phyloP scores from a whole-genome alignment of 2,329 filamentous ascomycete species.

The Scytalidium lignicola region DNA sequence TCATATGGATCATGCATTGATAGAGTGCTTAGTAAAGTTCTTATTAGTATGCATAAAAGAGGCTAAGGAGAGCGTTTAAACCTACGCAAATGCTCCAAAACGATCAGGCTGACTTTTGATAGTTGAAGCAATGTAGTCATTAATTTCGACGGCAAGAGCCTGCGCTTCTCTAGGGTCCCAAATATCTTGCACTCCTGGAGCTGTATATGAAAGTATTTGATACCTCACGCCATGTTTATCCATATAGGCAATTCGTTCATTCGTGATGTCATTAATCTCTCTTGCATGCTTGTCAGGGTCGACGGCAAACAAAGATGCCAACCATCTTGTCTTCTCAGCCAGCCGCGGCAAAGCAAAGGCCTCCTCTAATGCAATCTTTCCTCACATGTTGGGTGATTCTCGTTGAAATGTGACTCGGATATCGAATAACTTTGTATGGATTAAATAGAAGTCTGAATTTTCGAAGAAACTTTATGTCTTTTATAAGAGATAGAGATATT shows the following conservation, averaged over 20 bases:
- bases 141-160: slow-evolving; percentile 33
- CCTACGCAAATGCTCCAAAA: slow-evolving; percentile 42
- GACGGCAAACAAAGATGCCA: slow-evolving; percentile 55
- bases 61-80: not conserved
- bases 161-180: slow-evolving; percentile 37
- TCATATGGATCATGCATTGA: slow-evolving; percentile 49
- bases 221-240: slow-evolving; percentile 44
- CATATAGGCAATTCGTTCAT: slow-evolving; percentile 36
- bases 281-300: slow-evolving; percentile 52
- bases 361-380: slow-evolving; percentile 59
- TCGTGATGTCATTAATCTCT: slow-evolving; percentile 47
- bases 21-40: slow-evolving; percentile 23
- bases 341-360: slow-evolving; percentile 56
- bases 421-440: too few relatives aligned
- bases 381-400: slow-evolving; percentile 39
- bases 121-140: slow-evolving; percentile 18
- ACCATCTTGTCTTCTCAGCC: slow-evolving; percentile 54
- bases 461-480: too few relatives aligned
- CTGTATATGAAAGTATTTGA: slow-evolving; percentile 43
- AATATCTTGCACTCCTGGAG: slow-evolving; percentile 43
- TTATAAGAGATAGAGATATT: too few relatives aligned
- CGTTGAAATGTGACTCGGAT: too few relatives aligned
- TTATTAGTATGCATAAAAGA: not conserved
- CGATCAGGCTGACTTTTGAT: slow-evolving; percentile 28
- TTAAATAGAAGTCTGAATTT: too few relatives aligned